Conservation (phyloP, 1,284 basidiomycete genomes). For the Fomitiporia mediterranea region DNA sequence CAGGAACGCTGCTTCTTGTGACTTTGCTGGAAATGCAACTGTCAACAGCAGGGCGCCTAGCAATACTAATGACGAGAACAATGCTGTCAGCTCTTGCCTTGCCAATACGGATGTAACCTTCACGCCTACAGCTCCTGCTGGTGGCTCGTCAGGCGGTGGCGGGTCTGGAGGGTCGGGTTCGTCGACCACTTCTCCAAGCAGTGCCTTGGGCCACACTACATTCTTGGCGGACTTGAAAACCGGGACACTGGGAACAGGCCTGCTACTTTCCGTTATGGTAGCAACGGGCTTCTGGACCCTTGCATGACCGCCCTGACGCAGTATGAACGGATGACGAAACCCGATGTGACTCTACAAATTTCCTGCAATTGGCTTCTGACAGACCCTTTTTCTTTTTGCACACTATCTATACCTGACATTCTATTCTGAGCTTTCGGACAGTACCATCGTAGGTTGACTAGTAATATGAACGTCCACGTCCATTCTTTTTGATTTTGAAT, state of each 20-base stretch:
- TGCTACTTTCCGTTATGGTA: slow-evolving; percentile 36
- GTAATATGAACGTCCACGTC: not conserved
- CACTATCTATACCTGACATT: not conserved
- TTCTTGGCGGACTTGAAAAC: slow-evolving; percentile 33
- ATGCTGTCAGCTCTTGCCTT: slow-evolving; percentile 69
- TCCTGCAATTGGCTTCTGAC: not conserved
- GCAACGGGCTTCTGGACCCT: slow-evolving; percentile 45
- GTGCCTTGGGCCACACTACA: slow-evolving; percentile 9
- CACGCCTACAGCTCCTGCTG: slow-evolving; percentile 50
- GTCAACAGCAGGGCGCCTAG: slow-evolving; percentile 57
- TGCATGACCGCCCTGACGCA: slow-evolving; percentile 27
- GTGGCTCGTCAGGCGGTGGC: slow-evolving; percentile 25
- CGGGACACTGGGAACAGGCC: slow-evolving; percentile 36
- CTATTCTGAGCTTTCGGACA: not conserved
- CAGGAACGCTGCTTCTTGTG: slow-evolving; percentile 57
- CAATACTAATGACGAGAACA: slow-evolving; percentile 47
- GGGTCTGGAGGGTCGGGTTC: slow-evolving; percentile 24
- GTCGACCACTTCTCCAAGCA: slow-evolving; percentile 13
- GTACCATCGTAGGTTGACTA: not conserved
- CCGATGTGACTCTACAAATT: no score
- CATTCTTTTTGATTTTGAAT: not conserved
- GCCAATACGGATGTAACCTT: slow-evolving; percentile 64
- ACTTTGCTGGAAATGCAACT: slow-evolving; percentile 82
- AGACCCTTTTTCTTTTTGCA: not conserved
- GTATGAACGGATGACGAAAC: no score